Evolutionary conservation across 148 eudicot genomes (phyloP).

Genomic region (Camellia granthamiana): DNA sequence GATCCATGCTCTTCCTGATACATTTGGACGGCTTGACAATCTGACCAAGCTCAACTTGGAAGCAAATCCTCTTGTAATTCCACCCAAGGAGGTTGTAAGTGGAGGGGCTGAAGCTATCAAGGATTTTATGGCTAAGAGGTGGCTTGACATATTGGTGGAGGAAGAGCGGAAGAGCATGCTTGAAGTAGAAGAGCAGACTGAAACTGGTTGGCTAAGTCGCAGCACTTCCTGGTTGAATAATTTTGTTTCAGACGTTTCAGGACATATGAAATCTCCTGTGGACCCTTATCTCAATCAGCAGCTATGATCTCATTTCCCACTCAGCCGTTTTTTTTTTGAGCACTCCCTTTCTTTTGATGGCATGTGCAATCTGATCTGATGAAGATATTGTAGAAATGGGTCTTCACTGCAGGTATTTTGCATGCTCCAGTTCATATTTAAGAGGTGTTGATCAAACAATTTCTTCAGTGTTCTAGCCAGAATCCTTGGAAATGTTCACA

Average conservation of each 20-base stretch:
- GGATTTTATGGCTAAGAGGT: slow-evolving; percentile 67
- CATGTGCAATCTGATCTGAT: neutral
- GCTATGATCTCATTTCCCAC: slow-evolving; percentile 33
- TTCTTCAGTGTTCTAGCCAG: no score
- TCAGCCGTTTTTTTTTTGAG: neutral
- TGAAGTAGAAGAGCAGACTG: slow-evolving; percentile 35
- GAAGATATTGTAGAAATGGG: no score
- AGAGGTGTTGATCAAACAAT: no score
- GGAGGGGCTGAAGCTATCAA: slow-evolving; percentile 66
- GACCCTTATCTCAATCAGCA: slow-evolving; percentile 70
- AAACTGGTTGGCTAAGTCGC: slow-evolving; percentile 61
- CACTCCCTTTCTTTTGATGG: neutral
- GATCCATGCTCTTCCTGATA: slow-evolving; percentile 71
- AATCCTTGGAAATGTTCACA: no score
- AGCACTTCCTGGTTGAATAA: slow-evolving; percentile 63
- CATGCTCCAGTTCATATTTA: no score
- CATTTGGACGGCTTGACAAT: slow-evolving; percentile 70
- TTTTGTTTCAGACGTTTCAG: slow-evolving; percentile 45
- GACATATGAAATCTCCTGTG: slow-evolving; percentile 42
- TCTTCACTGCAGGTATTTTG: no score
- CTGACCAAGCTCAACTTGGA: slow-evolving; percentile 73
- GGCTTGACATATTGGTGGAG: slow-evolving; percentile 54
- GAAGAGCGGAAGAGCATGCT: slow-evolving; percentile 56
- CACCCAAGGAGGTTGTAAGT: slow-evolving; percentile 65
- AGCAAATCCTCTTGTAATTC: slow-evolving; percentile 69